Conservation (phyloP, 179 eudicot species). For the Gypsophila paniculata region DNA sequence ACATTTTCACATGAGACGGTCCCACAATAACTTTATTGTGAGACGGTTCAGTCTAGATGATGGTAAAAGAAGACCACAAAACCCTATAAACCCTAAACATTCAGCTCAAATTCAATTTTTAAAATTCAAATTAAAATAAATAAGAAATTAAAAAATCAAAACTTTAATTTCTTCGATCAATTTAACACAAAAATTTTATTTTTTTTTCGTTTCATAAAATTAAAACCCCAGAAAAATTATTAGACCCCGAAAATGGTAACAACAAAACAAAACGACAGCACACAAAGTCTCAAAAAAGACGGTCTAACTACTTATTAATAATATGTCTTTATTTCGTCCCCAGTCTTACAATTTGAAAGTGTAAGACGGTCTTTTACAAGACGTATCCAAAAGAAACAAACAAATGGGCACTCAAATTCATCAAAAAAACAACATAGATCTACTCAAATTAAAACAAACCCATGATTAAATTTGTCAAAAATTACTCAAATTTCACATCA, state of each 20-base stretch:
- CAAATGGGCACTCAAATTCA: conserved; percentile 16
- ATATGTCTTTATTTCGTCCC: too few relatives aligned
- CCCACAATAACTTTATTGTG: too few relatives aligned
- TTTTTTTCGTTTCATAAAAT: background rate
- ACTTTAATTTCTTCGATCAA: background rate
- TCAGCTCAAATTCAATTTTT: conserved; percentile 22
- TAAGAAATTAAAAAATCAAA: background rate
- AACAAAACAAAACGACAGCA: too few relatives aligned
- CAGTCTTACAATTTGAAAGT: too few relatives aligned
- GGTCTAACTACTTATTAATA: too few relatives aligned
- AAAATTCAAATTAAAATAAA: conserved; percentile 16
- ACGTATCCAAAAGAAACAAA: too few relatives aligned
- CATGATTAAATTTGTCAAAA: background rate
- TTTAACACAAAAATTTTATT: background rate
- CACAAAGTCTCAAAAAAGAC: too few relatives aligned
- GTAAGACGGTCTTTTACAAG: too few relatives aligned
- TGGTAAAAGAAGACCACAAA: conserved; percentile 8
- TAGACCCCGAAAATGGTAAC: background rate
- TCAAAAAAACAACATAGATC: conserved; percentile 20
- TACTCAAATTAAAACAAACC: conserved; percentile 12
- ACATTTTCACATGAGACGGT: too few relatives aligned
- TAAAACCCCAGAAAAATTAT: background rate
- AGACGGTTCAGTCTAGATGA: background rate
- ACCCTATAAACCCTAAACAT: conserved; percentile 15
- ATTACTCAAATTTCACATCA: conserved; percentile 12